These are phyloP conservation scores for Circinella minor DNA, from an alignment of 371 early-diverging fungal species.

Conservation along the genomic window DNA sequence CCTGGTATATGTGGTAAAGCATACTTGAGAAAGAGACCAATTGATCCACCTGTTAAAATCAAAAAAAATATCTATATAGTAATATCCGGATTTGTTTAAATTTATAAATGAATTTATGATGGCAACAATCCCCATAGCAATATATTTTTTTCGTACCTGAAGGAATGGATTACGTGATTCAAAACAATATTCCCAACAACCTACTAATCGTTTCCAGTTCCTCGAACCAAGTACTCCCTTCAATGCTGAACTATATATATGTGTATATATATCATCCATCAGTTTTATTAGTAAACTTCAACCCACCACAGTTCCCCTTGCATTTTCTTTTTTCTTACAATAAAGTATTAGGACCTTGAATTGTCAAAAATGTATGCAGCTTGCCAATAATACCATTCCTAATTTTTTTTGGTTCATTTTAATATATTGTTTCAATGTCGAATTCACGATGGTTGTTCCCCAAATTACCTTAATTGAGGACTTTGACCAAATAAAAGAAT, in stretches of 20 bases:
- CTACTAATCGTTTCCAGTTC: slow-evolving; percentile 25
- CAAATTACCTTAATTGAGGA: slow-evolving; percentile 37
- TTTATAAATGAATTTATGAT: too few relatives aligned
- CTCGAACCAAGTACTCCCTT: slow-evolving; percentile 27
- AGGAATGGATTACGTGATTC: slow-evolving; percentile 54
- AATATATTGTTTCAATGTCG: slow-evolving; percentile 28
- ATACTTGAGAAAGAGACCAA: slow-evolving; percentile 32
- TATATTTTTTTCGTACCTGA: slow-evolving; percentile 28
- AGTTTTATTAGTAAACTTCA: not conserved
- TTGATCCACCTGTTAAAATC: slow-evolving; percentile 30
- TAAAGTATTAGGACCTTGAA: slow-evolving; percentile 24
- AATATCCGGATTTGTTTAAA: too few relatives aligned
- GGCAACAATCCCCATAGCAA: too few relatives aligned
- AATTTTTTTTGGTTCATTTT: not conserved
- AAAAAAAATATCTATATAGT: slow-evolving; percentile 41
- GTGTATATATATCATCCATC: too few relatives aligned
- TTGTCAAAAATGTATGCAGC: slow-evolving; percentile 30
- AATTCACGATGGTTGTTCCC: not conserved
- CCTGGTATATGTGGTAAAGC: slow-evolving; percentile 48
- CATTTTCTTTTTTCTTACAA: slow-evolving; percentile 25
- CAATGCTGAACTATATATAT: slow-evolving; percentile 19
- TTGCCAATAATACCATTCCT: slow-evolving; percentile 47
- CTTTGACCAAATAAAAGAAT: slow-evolving; percentile 46
- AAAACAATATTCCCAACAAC: slow-evolving; percentile 46
- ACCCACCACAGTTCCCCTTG: too few relatives aligned